phyloP scores from a whole-genome alignment of 1,284 basidiomycete genomes.

The Cryptococcus sp. region DNA sequence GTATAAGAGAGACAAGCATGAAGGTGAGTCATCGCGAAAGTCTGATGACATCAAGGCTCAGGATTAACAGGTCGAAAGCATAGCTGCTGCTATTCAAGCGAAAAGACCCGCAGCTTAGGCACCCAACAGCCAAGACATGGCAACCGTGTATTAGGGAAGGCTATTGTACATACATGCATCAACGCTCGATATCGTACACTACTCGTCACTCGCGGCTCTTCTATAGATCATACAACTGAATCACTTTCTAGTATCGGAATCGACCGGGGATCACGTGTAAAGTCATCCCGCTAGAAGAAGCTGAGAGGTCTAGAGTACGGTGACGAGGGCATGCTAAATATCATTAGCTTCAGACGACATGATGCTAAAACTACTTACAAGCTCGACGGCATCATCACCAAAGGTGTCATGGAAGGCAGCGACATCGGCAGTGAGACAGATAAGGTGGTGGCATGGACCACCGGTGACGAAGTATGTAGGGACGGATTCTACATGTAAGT shows the following conservation, averaged over 20 bases:
- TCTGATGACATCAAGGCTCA: background rate
- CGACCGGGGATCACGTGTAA: too few species aligned
- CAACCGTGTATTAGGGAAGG: too few species aligned
- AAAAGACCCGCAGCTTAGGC: background rate
- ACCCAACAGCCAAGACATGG: background rate
- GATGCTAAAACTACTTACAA: conserved; percentile 10
- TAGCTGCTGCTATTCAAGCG: conserved; percentile 8
- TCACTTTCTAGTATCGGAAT: too few species aligned
- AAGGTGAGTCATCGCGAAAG: conserved; percentile 55
- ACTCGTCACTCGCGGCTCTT: too few species aligned
- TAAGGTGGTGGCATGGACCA: conserved; percentile 17
- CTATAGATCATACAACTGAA: too few species aligned
- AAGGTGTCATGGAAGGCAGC: conserved; percentile 15
- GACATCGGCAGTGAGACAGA: conserved; percentile 23
- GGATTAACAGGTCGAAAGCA: conserved; percentile 4
- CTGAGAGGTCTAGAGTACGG: background rate
- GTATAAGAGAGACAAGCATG: conserved; percentile 76
- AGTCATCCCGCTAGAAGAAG: too few species aligned
- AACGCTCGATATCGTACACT: too few species aligned
- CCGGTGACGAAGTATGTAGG: conserved; percentile 24
- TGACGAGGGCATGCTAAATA: conserved; percentile 3
- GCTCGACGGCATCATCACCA: conserved; percentile 15
- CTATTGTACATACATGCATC: too few species aligned
- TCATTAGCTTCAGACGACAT: background rate
- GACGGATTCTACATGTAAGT: conserved; percentile 9